Conservation (phyloP, 208 protist species). For the Leishmania guyanensis region DNA sequence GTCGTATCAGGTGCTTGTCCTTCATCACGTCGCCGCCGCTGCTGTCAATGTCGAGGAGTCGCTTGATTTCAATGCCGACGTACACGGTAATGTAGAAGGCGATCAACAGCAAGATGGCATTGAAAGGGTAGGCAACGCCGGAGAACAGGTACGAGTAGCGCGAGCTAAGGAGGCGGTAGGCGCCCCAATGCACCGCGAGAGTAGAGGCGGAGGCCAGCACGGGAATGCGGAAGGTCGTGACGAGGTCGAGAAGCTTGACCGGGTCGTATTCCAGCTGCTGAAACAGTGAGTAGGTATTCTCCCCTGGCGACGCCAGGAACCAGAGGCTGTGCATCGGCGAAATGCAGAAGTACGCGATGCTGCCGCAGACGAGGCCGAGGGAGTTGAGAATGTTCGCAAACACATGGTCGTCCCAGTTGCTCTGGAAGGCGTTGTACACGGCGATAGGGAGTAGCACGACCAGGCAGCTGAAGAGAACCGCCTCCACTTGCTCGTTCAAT, state of each 20-base stretch:
- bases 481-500: slow-evolving; percentile 67
- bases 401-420: slow-evolving; percentile 60
- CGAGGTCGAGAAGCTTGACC: slow-evolving; percentile 54
- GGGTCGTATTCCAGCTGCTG: slow-evolving; percentile 72
- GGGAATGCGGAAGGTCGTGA: slow-evolving; percentile 34
- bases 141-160: slow-evolving; percentile 85
- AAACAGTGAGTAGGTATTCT: slow-evolving; percentile 22
- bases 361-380: slow-evolving; percentile 57
- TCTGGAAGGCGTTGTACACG: slow-evolving; percentile 76
- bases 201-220: slow-evolving; percentile 37
- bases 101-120: slow-evolving; percentile 59
- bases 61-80: slow-evolving; percentile 50
- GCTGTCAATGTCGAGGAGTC: slow-evolving; percentile 60
- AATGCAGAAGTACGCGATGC: slow-evolving; percentile 67
- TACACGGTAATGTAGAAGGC: slow-evolving; percentile 61
- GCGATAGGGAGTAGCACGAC: slow-evolving; percentile 60
- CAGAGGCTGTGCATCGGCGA: slow-evolving; percentile 61
- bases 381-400: slow-evolving; percentile 66
- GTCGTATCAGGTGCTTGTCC: slow-evolving; percentile 14
- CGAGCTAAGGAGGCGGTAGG: slow-evolving; percentile 69
- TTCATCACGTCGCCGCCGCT: slow-evolving; percentile 36
- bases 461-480: slow-evolving; percentile 67
- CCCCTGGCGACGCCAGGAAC: slow-evolving; percentile 52
- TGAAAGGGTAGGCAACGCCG: slow-evolving; percentile 67
- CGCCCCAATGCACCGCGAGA: slow-evolving; percentile 51